phyloP scores from a whole-genome alignment of 2,329 filamentous ascomycete genomes.

The Exophiala sp. region DNA sequence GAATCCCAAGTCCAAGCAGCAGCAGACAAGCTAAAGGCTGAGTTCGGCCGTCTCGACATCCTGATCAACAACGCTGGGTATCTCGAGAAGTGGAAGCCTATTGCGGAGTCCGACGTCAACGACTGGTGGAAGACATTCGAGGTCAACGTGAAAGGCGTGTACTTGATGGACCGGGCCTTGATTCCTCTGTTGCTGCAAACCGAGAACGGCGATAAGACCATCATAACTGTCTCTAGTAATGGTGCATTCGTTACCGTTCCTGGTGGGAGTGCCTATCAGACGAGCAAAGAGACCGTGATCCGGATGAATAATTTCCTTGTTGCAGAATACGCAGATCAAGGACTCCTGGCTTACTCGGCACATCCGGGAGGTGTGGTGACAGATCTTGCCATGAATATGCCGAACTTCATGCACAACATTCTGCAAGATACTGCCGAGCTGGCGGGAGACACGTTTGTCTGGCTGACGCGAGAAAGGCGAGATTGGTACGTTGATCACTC shows the following conservation, averaged over 20 bases:
- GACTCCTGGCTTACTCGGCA: conserved; percentile 18
- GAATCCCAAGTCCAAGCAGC: conserved; percentile 30
- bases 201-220: conserved; percentile 17
- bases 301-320: conserved; percentile 44
- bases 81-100: conserved; percentile 13
- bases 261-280: conserved; percentile 44
- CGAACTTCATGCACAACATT: conserved; percentile 8
- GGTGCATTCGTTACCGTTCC: conserved; percentile 35
- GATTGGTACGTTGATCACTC: conserved; percentile 9
- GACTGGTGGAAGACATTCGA: conserved; percentile 25
- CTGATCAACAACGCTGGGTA: conserved; percentile 35
- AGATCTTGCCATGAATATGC: conserved; percentile 13
- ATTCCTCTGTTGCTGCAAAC: conserved; percentile 33
- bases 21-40: conserved; percentile 27
- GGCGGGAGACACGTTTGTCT: conserved; percentile 28
- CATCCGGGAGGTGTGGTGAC: conserved; percentile 20
- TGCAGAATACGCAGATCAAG: conserved; percentile 40
- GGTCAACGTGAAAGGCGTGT: conserved; percentile 24
- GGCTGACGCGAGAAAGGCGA: conserved; percentile 26
- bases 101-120: conserved; percentile 14
- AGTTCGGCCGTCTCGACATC: conserved; percentile 32
- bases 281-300: conserved; percentile 41
- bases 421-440: conserved; percentile 26
- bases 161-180: conserved; percentile 17
- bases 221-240: conserved; percentile 38